Conservation (phyloP, 2,329 filamentous ascomycete genomes). For the Sporothrix variecibatus region DNA sequence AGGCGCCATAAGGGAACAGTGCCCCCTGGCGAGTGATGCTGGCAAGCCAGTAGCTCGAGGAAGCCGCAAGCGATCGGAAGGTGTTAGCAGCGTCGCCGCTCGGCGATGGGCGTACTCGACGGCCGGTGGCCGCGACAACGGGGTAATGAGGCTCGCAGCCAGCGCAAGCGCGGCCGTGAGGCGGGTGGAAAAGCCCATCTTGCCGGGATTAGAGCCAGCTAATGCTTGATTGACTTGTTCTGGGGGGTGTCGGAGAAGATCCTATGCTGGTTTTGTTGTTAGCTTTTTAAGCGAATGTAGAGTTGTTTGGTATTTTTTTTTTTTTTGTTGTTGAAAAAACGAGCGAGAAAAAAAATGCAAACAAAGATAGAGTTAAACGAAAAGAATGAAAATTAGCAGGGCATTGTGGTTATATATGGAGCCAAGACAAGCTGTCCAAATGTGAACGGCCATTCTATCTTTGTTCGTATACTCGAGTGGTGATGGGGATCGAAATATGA, state of each 20-base stretch:
- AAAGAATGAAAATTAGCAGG: not conserved
- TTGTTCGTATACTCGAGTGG: not conserved
- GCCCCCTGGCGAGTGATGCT: constrained; percentile 73
- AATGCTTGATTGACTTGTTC: constrained; percentile 20
- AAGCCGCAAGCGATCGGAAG: constrained; percentile 20
- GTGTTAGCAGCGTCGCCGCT: constrained; percentile 18
- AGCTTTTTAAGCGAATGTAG: not conserved
- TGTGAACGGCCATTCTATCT: not conserved
- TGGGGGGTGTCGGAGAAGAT: not conserved
- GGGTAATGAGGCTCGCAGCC: constrained; percentile 25
- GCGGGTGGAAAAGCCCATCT: constrained; percentile 49
- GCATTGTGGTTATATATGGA: not conserved
- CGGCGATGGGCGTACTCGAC: not conserved
- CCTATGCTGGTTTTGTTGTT: constrained; percentile 11
- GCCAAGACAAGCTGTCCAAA: too few relatives aligned
- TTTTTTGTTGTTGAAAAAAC: not conserved
- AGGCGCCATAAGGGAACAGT: constrained; percentile 61
- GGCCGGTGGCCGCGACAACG: constrained; percentile 28
- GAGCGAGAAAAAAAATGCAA: not conserved
- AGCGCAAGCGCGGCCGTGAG: constrained; percentile 45
- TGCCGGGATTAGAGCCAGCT: constrained; percentile 40
- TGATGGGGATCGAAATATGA: not conserved
- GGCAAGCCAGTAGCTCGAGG: constrained; percentile 67
- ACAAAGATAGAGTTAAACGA: too few relatives aligned
- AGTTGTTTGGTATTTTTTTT: not conserved